A percentile compares a stretch with the other conserved stretches of the same genome.
Conservation (phyloP, 2,329 filamentous ascomycete species). For the Pseudogymnoascus sp. region DNA sequence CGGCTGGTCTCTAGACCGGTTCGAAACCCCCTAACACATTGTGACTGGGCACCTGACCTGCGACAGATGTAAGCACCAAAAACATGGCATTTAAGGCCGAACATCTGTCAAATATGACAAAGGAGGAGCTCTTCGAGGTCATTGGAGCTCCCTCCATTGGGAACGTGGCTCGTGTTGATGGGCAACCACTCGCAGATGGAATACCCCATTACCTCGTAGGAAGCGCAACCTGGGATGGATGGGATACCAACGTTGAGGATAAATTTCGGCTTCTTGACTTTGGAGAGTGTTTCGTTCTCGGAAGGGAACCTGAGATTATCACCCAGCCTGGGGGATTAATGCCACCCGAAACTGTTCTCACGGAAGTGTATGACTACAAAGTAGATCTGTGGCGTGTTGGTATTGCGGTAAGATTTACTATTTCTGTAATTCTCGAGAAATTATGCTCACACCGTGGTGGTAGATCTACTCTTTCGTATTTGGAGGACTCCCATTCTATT, state of each 20-base stretch:
- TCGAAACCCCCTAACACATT: neutral
- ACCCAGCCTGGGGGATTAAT: conserved; percentile 17
- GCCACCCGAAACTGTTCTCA: conserved; percentile 21
- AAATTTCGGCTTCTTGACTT: conserved; percentile 21
- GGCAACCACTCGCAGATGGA: conserved; percentile 4
- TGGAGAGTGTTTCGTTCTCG: conserved; percentile 15
- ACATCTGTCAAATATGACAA: conserved; percentile 11
- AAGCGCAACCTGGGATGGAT: conserved; percentile 14
- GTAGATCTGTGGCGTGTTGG: conserved; percentile 20
- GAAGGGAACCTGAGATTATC: conserved; percentile 11
- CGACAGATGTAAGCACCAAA: conserved; percentile 23
- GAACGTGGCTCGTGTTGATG: conserved; percentile 1
- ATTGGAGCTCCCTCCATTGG: conserved; percentile 3
- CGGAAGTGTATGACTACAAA: conserved; percentile 16
- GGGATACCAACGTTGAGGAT: conserved; percentile 19
- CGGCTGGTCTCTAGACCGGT: neutral
- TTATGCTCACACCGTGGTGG: neutral
- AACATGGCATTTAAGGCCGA: conserved; percentile 24
- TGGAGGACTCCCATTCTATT: conserved; percentile 9
- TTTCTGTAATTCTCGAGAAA: neutral
- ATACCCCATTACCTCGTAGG: conserved; percentile 16
- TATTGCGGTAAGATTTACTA: conserved; percentile 7
- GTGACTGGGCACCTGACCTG: conserved; percentile 12
- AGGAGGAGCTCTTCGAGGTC: conserved; percentile 15
- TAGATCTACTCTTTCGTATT: conserved; percentile 16